Percentiles rank a stretch among this genome's conserved stretches.
Evolutionary conservation across 2,329 filamentous ascomycete species (phyloP).

Genomic region (Fusarium lyarnte): DNA sequence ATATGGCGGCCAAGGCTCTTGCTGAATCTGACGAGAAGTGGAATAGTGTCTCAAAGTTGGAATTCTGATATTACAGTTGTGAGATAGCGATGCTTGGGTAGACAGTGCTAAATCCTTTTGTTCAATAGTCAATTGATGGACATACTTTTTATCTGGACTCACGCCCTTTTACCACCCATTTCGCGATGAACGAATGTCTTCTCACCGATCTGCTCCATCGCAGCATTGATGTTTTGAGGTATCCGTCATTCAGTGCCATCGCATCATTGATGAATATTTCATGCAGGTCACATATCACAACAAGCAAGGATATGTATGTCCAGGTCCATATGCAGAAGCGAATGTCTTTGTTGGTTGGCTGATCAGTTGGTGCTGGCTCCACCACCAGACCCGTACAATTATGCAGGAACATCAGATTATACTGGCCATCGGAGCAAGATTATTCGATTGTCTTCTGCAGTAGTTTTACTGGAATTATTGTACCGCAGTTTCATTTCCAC

Average conservation of each 20-base stretch:
- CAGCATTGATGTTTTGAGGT: rapidly evolving
- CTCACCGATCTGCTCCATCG: neutral
- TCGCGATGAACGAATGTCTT: neutral
- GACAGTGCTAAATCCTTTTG: rapidly evolving
- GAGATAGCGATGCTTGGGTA: rapidly evolving
- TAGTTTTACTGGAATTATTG: no score
- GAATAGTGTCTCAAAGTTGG: slow-evolving; percentile 25
- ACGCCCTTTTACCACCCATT: rapidly evolving
- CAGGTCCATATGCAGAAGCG: neutral
- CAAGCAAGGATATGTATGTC: neutral
- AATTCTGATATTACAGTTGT: neutral
- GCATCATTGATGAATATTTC: rapidly evolving
- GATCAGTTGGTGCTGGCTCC: neutral
- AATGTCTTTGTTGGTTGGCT: neutral
- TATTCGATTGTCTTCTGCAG: no score
- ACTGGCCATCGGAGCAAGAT: no score
- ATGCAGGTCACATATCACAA: neutral
- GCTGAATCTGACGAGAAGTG: slow-evolving; percentile 47
- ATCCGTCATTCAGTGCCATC: neutral
- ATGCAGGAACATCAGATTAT: neutral
- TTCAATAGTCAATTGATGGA: neutral
- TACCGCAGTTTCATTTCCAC: no score
- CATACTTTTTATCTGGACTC: rapidly evolving
- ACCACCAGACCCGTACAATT: neutral
- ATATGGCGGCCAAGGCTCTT: slow-evolving; percentile 29